A percentile compares a stretch with the other conserved stretches of the same genome.
phyloP scores from a whole-genome alignment of 1,284 basidiomycete species.

The Amylostereum chailletii region DNA sequence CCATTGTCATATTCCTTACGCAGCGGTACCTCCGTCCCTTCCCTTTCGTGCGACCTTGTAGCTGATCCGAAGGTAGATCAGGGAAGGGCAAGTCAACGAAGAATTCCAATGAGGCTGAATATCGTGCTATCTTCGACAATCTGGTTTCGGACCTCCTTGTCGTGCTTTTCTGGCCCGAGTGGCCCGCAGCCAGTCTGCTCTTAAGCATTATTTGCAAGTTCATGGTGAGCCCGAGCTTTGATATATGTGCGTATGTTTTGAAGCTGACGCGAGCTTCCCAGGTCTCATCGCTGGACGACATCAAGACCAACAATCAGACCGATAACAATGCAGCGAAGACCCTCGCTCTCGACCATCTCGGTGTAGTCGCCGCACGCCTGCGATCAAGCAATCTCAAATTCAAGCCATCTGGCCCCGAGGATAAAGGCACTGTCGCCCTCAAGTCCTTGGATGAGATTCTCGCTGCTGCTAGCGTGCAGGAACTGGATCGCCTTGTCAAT shows the following conservation, averaged over 20 bases:
- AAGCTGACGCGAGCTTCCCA: slow-evolving; percentile 17
- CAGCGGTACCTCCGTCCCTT: slow-evolving; percentile 43
- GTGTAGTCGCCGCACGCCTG: slow-evolving; percentile 81
- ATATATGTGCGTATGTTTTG: not conserved
- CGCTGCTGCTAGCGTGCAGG: slow-evolving; percentile 31
- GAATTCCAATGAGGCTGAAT: slow-evolving; percentile 84
- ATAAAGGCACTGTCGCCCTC: slow-evolving; percentile 18
- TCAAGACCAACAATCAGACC: slow-evolving; percentile 51
- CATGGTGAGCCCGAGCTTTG: slow-evolving; percentile 49
- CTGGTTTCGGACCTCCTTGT: slow-evolving; percentile 83
- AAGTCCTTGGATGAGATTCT: slow-evolving; percentile 65
- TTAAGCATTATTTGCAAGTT: slow-evolving; percentile 71
- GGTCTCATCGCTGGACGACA: slow-evolving; percentile 75
- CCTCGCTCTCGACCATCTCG: slow-evolving; percentile 88
- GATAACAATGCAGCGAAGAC: slow-evolving; percentile 81
- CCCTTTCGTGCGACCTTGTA: not conserved
- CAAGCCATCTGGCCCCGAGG: slow-evolving; percentile 23
- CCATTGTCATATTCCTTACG: slow-evolving; percentile 79
- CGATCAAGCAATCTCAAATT: slow-evolving; percentile 52
- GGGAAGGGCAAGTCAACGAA: slow-evolving; percentile 81
- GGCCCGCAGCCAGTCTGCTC: slow-evolving; percentile 86
- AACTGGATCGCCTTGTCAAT: slow-evolving; percentile 46
- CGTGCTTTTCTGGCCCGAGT: slow-evolving; percentile 91
- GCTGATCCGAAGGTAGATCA: slow-evolving; percentile 34
- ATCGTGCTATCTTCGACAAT: slow-evolving; percentile 84